Evolutionary conservation across 129 eudicot genomes (phyloP).

Genomic region (Kitagawia praeruptora): DNA sequence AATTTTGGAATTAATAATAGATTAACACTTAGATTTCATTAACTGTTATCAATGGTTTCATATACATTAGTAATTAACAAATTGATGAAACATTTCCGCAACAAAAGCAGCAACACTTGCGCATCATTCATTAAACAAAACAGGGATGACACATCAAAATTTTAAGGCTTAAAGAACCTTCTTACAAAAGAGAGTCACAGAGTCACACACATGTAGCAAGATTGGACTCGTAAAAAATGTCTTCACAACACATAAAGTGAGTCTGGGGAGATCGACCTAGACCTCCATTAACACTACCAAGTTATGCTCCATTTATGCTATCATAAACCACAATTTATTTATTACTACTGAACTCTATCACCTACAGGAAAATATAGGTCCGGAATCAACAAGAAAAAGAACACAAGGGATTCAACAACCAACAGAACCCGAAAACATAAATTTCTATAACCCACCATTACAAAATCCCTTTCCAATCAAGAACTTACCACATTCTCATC

Average conservation of each 20-base stretch:
- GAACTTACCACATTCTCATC: neutral
- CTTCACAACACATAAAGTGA: neutral
- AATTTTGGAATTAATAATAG: no score
- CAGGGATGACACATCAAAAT: no score
- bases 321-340: neutral
- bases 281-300: neutral
- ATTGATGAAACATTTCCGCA: neutral
- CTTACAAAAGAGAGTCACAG: no score
- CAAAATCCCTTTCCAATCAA: neutral
- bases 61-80: no score
- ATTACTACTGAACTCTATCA: neutral
- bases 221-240: no score
- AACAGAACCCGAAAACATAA: neutral
- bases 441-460: neutral
- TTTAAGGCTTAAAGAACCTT: no score
- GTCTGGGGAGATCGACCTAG: neutral
- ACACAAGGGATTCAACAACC: neutral
- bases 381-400: neutral
- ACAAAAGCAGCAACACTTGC: neutral
- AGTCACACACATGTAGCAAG: neutral
- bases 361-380: neutral
- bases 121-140: neutral
- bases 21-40: no score
- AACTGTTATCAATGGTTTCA: neutral
- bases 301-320: neutral